Conservation (phyloP, 2,329 filamentous ascomycete species). For the Intubia oerlemansii region DNA sequence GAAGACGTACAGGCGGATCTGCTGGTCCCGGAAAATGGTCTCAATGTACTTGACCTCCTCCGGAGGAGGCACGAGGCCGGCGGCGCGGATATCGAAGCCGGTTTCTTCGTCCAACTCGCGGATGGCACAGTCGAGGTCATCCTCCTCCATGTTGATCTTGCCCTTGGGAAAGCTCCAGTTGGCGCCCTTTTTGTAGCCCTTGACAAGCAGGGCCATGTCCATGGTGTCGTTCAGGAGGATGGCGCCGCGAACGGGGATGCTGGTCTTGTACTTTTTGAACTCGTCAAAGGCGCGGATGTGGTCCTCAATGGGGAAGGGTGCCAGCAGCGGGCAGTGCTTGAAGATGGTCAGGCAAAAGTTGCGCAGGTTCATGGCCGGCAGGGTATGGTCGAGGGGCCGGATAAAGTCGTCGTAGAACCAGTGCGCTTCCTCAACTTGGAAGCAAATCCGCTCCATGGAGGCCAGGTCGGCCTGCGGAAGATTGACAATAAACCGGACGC, state of each 20-base stretch:
- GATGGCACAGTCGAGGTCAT: constrained; percentile 80
- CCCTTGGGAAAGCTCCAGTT: constrained; percentile 94
- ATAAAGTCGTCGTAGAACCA: constrained; percentile 99
- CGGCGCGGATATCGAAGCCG: constrained; percentile 58
- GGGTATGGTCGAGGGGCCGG: constrained; percentile 61
- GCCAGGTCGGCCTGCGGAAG: constrained; percentile 77
- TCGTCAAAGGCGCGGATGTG: constrained; percentile 73
- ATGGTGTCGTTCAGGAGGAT: constrained; percentile 87
- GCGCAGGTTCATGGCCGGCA: constrained; percentile 70
- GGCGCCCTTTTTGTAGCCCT: constrained; percentile 92
- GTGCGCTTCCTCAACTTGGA: constrained; percentile 97
- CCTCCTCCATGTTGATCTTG: constrained; percentile 96
- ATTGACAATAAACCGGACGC: constrained; percentile 96
- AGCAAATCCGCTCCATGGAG: constrained; percentile 85
- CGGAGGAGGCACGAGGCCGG: constrained; percentile 54
- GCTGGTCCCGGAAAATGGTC: constrained; percentile 77
- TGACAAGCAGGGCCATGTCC: constrained; percentile 83
- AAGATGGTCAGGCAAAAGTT: constrained; percentile 82
- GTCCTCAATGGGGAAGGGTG: constrained; percentile 55
- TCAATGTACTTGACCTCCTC: constrained; percentile 66
- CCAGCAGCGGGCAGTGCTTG: constrained; percentile 77
- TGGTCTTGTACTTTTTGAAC: constrained; percentile 84
- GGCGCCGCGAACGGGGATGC: constrained; percentile 81
- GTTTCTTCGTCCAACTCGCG: constrained; percentile 95
- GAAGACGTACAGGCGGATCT: constrained; percentile 84